A percentile compares a stretch with the other conserved stretches of the same genome.
Conservation (phyloP, 2,329 filamentous ascomycete species). For the Trichoderma sp. region DNA sequence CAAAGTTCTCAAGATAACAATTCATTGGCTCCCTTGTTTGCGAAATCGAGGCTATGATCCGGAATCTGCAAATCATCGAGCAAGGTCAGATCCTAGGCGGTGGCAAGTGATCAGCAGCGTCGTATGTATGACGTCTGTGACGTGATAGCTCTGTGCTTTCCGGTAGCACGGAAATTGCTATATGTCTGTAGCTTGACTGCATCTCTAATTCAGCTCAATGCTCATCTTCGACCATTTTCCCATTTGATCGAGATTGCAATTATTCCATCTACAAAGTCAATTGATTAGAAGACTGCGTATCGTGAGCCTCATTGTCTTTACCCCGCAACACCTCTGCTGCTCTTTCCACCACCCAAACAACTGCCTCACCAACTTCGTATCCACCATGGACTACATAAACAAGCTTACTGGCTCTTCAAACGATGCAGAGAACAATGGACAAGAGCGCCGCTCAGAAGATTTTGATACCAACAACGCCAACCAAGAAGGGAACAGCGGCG, state of each 20-base stretch:
- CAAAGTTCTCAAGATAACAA: neutral
- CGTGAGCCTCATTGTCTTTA: neutral
- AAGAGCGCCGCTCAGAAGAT: neutral
- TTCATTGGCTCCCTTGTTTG: neutral
- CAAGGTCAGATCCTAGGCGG: neutral
- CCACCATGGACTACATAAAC: slow-evolving; percentile 21
- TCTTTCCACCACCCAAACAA: neutral
- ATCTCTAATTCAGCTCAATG: neutral
- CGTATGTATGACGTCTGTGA: slow-evolving; percentile 11
- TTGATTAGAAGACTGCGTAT: neutral
- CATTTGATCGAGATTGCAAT: neutral
- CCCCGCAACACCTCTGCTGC: neutral
- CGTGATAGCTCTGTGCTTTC: neutral
- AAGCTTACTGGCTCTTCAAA: slow-evolving; percentile 2
- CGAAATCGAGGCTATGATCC: neutral
- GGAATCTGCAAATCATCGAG: neutral
- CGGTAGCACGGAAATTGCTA: neutral
- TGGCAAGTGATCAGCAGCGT: neutral
- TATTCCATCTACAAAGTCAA: neutral
- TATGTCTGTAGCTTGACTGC: neutral
- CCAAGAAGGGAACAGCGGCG: slow-evolving; percentile 56
- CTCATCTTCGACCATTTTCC: neutral
- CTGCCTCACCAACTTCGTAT: neutral
- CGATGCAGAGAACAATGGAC: neutral
- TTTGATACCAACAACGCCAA: slow-evolving; percentile 53